phyloP scores from a whole-genome alignment of 495 filamentous ascomycete species.

The Cudoniella acicularis region DNA sequence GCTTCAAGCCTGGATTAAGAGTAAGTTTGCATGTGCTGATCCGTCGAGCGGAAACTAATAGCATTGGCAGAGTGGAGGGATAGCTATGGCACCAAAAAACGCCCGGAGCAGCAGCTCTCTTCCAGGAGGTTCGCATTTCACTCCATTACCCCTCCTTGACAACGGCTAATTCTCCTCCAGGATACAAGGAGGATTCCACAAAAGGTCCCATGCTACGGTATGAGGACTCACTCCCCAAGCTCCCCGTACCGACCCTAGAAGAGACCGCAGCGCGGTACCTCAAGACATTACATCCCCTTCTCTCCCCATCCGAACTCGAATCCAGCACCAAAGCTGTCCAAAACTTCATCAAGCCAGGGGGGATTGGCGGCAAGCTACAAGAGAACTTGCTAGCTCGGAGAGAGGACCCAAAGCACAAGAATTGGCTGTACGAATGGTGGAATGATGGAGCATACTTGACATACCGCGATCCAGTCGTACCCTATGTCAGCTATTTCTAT shows the following conservation, averaged over 20 bases:
- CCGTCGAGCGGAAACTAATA: background rate
- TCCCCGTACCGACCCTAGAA: slow-evolving; percentile 90
- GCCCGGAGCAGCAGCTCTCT: slow-evolving; percentile 53
- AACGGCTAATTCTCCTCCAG: slow-evolving; percentile 39
- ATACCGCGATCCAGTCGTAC: slow-evolving; percentile 94
- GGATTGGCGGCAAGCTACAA: slow-evolving; percentile 80
- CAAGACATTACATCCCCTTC: slow-evolving; percentile 83
- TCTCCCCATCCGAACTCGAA: slow-evolving; percentile 69
- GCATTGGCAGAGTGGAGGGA: slow-evolving; percentile 5
- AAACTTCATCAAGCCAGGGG: slow-evolving; percentile 77
- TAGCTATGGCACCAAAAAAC: slow-evolving; percentile 32
- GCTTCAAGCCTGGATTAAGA: slow-evolving; percentile 29
- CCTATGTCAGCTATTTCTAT: slow-evolving; percentile 99
- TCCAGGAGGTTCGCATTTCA: slow-evolving; percentile 40
- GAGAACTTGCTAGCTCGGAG: slow-evolving; percentile 78
- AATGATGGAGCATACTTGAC: slow-evolving; percentile 85
- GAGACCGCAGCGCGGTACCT: slow-evolving; percentile 90
- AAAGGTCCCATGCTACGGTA: slow-evolving; percentile 94
- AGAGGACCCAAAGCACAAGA: slow-evolving; percentile 79
- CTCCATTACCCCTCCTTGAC: slow-evolving; percentile 7
- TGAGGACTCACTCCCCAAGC: slow-evolving; percentile 86
- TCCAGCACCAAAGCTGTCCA: slow-evolving; percentile 76
- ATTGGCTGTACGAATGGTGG: slow-evolving; percentile 99
- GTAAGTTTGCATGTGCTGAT: slow-evolving; percentile 24
- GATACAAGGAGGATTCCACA: slow-evolving; percentile 86